Base-by-base conservation (phyloP, 768 basidiomycete species). In the Suillus subalutaceus region DNA sequence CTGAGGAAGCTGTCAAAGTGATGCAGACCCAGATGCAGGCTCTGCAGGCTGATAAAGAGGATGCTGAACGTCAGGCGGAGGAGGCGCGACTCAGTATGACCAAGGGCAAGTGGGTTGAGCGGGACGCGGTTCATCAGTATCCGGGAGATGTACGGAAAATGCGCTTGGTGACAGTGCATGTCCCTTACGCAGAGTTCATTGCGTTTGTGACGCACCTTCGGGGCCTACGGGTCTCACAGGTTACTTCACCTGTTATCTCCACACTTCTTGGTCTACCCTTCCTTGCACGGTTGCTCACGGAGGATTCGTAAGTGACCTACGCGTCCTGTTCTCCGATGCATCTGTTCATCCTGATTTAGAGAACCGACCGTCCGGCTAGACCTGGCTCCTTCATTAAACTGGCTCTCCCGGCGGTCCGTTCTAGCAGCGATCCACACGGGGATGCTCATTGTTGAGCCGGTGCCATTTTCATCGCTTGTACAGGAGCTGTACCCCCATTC, bases 301-400 rank as follows among this genome's bases (percentile, higher is more conserved):
- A 98, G 78, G 96, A 98, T 76, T 91, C 92, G 93, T 95, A 74
- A 71, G 92, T 90, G 15, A 46, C 38, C n/a, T 12, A 12, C 50
- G 13, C n/a, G 18, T 44, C 43, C n/a, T 63, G n/a, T 62, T 38
- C 53, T 43, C n/a, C 41, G 20, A n/a, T 32, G 65, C 58, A 57
- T 67, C 63, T 74, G 64, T 69, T 43, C 18, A 26, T 30, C 56
- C 50, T 53, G n/a, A 2, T 35, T 66, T 75, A 94, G 96, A 30
- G 97, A 99, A 71, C 94, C 97, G 0, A 94, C 96, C 0, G 81
- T 97, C 38, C 90, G 97, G 10, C 85, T 99, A 20, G 97, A 99
- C 73, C 81, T 93, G n/a, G 96, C 97, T 0, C 94, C 96, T 0
- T 93, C 95, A 15, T 81, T 99, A 41, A 96, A 93, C 72, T 99